Conservation (phyloP, 345 rosid species). For the Citrus australasica region DNA sequence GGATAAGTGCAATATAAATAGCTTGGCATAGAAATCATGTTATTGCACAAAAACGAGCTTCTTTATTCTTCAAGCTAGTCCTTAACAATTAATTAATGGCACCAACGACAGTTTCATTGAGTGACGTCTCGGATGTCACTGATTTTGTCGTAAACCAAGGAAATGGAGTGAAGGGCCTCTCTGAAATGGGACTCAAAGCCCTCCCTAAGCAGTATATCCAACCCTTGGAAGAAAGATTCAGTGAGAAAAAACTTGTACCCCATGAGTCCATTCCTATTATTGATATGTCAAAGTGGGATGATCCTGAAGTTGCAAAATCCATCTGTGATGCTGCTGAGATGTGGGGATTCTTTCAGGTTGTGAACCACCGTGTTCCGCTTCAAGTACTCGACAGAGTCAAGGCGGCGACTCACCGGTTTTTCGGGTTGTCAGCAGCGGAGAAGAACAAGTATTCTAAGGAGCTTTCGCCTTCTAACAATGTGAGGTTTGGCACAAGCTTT, state of each 20-base stretch:
- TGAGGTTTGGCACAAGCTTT: conserved; percentile 40
- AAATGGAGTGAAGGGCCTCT: conserved; percentile 54
- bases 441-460: conserved; percentile 42
- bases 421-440: conserved; percentile 37
- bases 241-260: conserved; percentile 23
- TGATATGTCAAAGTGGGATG: conserved; percentile 42
- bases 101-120: conserved; percentile 22
- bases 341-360: conserved; percentile 56
- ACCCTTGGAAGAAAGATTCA: conserved; percentile 36
- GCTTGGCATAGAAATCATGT: no score
- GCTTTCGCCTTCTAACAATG: conserved; percentile 28
- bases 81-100: conserved; percentile 15
- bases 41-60: no score
- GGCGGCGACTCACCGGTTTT: conserved; percentile 40
- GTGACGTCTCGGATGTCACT: conserved; percentile 23
- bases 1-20: no score
- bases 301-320: conserved; percentile 29
- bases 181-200: conserved; percentile 40
- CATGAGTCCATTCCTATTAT: conserved; percentile 40
- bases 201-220: conserved; percentile 46
- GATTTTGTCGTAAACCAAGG: conserved; percentile 49
- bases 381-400: conserved; percentile 39
- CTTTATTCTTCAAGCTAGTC: no score
- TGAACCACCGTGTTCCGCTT: conserved; percentile 44
- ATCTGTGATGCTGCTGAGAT: conserved; percentile 48